Evolutionary conservation across 768 basidiomycete species (phyloP).

Genomic region (Collybia sp.): DNA sequence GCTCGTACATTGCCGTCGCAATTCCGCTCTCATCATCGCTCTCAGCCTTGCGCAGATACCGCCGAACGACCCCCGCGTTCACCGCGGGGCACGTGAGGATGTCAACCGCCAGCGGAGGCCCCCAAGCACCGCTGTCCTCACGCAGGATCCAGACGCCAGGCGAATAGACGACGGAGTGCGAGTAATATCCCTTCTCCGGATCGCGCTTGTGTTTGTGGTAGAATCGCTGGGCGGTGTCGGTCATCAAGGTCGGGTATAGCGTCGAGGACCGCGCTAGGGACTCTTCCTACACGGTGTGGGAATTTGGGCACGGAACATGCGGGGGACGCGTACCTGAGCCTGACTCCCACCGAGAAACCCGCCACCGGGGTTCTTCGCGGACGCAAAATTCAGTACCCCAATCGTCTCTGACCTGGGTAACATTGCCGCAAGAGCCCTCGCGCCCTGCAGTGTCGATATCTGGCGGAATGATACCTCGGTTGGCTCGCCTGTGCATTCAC

Average conservation of each 20-base stretch:
- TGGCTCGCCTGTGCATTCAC: background rate
- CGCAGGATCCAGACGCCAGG: conserved; percentile 60
- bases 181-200: conserved; percentile 53
- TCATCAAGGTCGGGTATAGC: conserved; percentile 58
- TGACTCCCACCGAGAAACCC: conserved; percentile 70
- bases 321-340: conserved; percentile 44
- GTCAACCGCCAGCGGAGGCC: conserved; percentile 55
- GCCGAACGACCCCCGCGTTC: conserved; percentile 52
- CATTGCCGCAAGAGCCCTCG: conserved; percentile 2
- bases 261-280: conserved; percentile 75
- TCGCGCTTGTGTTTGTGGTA: conserved; percentile 54
- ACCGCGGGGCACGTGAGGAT: conserved; percentile 73
- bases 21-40: conserved; percentile 34
- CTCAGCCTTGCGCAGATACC: conserved; percentile 12
- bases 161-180: conserved; percentile 75
- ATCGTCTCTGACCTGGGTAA: conserved; percentile 23
- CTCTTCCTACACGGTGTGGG: conserved; percentile 49
- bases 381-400: conserved; percentile 74
- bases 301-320: background rate
- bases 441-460: background rate
- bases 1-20: conserved; percentile 55
- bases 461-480: background rate
- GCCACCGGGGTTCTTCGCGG: conserved; percentile 70
- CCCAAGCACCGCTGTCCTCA: conserved; percentile 54
- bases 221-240: conserved; percentile 51